Evolutionary conservation across 2,329 filamentous ascomycete species (phyloP), one percentile per base, ranked within the genome.

Genomic region (Rutstroemia sydowiana): DNA sequence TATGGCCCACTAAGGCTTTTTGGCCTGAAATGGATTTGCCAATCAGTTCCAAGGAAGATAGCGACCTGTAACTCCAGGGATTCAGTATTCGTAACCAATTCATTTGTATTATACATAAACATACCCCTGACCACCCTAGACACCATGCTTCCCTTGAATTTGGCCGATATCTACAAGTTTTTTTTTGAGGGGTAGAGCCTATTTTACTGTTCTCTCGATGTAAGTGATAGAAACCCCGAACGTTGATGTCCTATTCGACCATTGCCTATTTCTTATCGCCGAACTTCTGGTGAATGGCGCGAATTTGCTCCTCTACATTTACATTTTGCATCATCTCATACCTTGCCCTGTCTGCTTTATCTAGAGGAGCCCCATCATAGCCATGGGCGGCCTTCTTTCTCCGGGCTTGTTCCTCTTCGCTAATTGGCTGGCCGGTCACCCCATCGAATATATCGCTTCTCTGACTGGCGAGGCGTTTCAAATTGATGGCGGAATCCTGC

Each of bases 391-490:
- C 84, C 74, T 95, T 95, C 63, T 88, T 77, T 55, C 88, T 76
- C 10, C 81, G 81, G 49, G 81, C 72, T 64, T 88, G 87, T 66
- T 95, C 90, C 58, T 83, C 79, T 7, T 88, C 82, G 3, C 83
- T 78, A 31, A 89, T 69, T 1, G 81, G 75, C 58, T 84, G 76
- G 1, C 86, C 86, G 0, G 84, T 84, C 14, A 80, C 76, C 1
- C 78, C 74, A 60, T 96, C 91, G 60, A 95, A 95, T 16, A 96
- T 79, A 63, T 96, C 92, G 59, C 79, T 85, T 43, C 92, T 81
- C 68, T 95, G 88, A 59, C 88, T 91, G 21, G 91, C 90, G 47
- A 97, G 76, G n/a, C 92, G 85, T 74, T 97, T 97, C 57, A 97
- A 78, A 66, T 97, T 96, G 68, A 89, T 91, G 47, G 90, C 91